Conservation (phyloP, 148 eudicot species). For the Spergularia marina region DNA sequence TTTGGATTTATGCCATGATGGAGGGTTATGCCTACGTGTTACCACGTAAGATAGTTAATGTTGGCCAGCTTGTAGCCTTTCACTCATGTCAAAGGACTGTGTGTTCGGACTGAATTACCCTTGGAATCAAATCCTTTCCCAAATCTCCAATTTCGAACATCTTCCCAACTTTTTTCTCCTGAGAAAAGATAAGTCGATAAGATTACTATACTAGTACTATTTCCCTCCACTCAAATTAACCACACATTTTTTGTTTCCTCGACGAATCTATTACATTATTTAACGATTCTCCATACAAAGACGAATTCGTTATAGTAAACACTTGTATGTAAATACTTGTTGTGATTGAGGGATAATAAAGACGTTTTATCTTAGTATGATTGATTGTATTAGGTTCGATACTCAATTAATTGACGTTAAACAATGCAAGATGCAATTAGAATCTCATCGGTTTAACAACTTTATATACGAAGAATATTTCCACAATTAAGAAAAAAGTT, state of each 20-base stretch:
- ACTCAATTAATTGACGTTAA: too few species aligned
- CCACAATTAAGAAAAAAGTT: too few species aligned
- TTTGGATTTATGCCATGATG: not conserved
- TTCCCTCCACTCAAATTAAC: slow-evolving; percentile 13
- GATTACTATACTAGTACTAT: slow-evolving; percentile 8
- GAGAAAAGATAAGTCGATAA: not conserved
- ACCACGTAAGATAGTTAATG: not conserved
- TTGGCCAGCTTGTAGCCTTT: slow-evolving; percentile 15
- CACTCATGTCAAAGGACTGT: slow-evolving; percentile 6
- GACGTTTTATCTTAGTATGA: too few species aligned
- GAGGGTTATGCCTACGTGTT: slow-evolving; percentile 13
- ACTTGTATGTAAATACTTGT: too few species aligned
- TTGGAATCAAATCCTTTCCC: slow-evolving; percentile 6
- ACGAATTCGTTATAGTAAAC: too few species aligned
- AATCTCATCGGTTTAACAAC: too few species aligned
- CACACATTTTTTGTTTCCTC: not conserved
- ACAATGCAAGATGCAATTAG: too few species aligned
- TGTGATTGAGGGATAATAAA: too few species aligned
- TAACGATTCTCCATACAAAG: too few species aligned
- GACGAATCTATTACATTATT: too few species aligned
- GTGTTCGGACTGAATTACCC: not conserved
- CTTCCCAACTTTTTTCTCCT: slow-evolving; percentile 15
- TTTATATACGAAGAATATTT: too few species aligned
- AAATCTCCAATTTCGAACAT: not conserved
- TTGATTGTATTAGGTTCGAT: too few species aligned